These are phyloP conservation scores for Solanum corneliomulleri DNA, from an alignment of 257 asterid genomes.

Conservation along the genomic window DNA sequence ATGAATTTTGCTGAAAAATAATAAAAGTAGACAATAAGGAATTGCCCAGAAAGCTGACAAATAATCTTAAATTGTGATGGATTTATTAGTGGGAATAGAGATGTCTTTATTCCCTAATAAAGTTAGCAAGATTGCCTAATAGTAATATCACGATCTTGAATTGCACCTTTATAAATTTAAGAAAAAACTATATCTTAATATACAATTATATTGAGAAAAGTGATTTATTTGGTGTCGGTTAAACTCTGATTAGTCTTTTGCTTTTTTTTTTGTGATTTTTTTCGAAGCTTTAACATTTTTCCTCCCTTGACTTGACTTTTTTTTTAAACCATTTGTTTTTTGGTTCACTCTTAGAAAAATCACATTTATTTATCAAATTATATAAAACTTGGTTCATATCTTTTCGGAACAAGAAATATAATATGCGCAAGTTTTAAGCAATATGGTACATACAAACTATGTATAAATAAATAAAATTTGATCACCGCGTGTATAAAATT, in stretches of 20 bases:
- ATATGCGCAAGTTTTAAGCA: neutral
- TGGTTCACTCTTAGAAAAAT: no score
- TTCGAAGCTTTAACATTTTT: neutral
- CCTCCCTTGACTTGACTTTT: neutral
- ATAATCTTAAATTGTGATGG: neutral
- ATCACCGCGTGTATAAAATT: neutral
- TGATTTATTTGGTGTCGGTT: neutral
- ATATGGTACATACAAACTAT: neutral
- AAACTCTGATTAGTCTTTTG: neutral
- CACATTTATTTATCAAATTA: neutral
- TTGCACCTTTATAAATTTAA: neutral
- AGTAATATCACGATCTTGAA: neutral
- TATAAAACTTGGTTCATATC: neutral
- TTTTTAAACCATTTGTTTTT: no score
- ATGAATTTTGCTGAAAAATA: neutral
- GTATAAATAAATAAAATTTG: neutral
- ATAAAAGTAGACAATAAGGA: neutral
- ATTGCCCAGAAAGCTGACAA: neutral
- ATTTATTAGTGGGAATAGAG: neutral
- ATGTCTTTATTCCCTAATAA: neutral
- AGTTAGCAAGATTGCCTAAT: neutral
- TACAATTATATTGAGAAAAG: neutral
- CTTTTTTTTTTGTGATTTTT: no score
- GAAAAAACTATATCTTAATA: neutral
- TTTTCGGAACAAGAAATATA: neutral